Evolutionary conservation across 2,329 filamentous ascomycete species (phyloP).

Genomic region (Cercospora sojina): DNA sequence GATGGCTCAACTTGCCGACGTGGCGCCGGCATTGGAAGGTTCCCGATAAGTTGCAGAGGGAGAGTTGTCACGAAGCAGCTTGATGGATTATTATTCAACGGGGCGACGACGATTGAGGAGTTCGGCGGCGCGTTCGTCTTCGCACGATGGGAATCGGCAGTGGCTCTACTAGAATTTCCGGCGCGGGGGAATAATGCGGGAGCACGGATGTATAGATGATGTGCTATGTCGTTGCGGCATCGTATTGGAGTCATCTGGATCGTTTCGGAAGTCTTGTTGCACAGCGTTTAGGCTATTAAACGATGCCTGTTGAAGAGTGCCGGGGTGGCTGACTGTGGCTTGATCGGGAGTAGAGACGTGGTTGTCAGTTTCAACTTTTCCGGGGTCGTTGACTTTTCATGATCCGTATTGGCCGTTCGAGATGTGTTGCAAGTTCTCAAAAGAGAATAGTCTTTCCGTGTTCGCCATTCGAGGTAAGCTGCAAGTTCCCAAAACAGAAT

Average conservation of each 20-base stretch:
- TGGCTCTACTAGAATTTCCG: constrained; percentile 25
- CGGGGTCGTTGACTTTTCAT: neutral
- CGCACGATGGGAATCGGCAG: constrained; percentile 53
- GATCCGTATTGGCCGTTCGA: neutral
- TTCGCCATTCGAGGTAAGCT: neutral
- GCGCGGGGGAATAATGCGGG: neutral
- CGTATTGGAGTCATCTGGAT: neutral
- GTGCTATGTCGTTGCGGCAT: neutral
- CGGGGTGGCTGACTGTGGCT: neutral
- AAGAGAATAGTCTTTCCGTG: neutral
- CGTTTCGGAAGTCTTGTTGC: neutral
- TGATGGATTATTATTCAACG: constrained; percentile 38
- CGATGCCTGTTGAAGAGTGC: neutral
- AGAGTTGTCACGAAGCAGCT: constrained; percentile 36
- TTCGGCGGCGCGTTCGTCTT: constrained; percentile 54
- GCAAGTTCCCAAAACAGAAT: neutral
- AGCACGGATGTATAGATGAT: neutral
- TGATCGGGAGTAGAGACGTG: neutral
- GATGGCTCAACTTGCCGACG: constrained; percentile 38
- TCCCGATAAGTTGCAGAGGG: too few species aligned
- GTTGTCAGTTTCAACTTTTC: neutral
- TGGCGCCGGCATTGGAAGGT: constrained; percentile 35
- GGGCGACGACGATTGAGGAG: constrained; percentile 48
- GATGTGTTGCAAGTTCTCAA: neutral
- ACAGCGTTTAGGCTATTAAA: neutral